These are phyloP conservation scores for Thelephora ganbajun DNA, from an alignment of 768 basidiomycete species.

Conservation along the genomic window DNA sequence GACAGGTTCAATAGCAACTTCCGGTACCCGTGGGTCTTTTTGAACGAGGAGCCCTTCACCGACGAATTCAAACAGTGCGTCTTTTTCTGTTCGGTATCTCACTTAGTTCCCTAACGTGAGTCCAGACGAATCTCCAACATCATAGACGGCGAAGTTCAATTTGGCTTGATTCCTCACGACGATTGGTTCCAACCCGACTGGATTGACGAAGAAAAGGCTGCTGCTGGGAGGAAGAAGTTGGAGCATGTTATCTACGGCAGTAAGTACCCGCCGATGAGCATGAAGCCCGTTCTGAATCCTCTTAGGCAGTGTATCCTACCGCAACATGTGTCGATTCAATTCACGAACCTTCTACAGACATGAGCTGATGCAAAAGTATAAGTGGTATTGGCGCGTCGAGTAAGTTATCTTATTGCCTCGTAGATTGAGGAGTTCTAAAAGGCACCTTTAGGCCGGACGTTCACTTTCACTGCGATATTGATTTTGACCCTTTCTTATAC, in stretches of 20 bases:
- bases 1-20: slow-evolving; percentile 74
- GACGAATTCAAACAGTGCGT: slow-evolving; percentile 58
- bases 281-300: not conserved
- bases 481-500: slow-evolving; percentile 52
- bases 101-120: not conserved
- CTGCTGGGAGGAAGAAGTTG: slow-evolving; percentile 37
- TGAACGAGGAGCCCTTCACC: slow-evolving; percentile 75
- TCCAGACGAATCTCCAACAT: slow-evolving; percentile 12
- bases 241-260: slow-evolving; percentile 37
- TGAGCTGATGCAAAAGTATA: slow-evolving; percentile 45
- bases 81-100: not conserved
- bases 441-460: slow-evolving; percentile 40
- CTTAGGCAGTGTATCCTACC: slow-evolving; percentile 22
- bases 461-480: slow-evolving; percentile 62
- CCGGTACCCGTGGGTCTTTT: slow-evolving; percentile 77
- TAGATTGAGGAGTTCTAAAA: not conserved
- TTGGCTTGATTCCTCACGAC: slow-evolving; percentile 42
- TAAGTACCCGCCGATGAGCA: slow-evolving; percentile 10
- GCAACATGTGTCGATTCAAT: slow-evolving; percentile 67
- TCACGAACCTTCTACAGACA: slow-evolving; percentile 46
- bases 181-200: slow-evolving; percentile 63
- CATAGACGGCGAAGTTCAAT: slow-evolving; percentile 25
- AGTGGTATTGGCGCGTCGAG: slow-evolving; percentile 77
- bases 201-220: slow-evolving; percentile 57
- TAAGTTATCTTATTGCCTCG: slow-evolving; percentile 13